A percentile compares a stretch with the other conserved stretches of the same genome.
Conservation (phyloP, 2,329 filamentous ascomycete genomes). For the Mycosphaerella arachidis region DNA sequence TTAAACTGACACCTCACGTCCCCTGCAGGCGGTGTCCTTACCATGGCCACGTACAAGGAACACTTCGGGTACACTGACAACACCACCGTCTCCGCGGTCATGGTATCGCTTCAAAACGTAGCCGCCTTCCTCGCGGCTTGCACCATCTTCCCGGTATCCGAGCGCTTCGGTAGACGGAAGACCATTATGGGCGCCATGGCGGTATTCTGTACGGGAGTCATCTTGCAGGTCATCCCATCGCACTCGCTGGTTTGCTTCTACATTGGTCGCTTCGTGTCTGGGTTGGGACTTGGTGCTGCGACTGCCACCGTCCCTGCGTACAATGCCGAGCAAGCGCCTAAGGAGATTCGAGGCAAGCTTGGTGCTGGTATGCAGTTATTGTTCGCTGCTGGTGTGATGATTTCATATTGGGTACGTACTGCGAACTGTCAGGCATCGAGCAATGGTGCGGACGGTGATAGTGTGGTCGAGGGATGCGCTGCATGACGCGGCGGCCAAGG, state of each 20-base stretch:
- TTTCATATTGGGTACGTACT: constrained; percentile 44
- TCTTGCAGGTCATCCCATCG: constrained; percentile 47
- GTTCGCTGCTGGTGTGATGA: constrained; percentile 47
- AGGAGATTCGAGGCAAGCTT: constrained; percentile 46
- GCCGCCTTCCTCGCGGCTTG: constrained; percentile 52
- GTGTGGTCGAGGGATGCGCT: no score
- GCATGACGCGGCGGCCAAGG: no score
- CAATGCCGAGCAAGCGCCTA: constrained; percentile 41
- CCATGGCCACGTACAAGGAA: constrained; percentile 25
- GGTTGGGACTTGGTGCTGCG: constrained; percentile 47
- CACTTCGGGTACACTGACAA: constrained; percentile 26
- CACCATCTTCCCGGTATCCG: constrained; percentile 46
- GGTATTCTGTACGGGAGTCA: constrained; percentile 38
- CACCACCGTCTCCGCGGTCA: constrained; percentile 36
- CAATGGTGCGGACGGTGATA: no score
- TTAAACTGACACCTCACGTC: background rate
- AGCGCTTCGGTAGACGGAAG: constrained; percentile 43
- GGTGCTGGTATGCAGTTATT: constrained; percentile 52
- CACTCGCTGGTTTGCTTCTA: constrained; percentile 45
- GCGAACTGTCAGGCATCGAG: no score
- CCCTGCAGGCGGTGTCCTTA: constrained; percentile 26
- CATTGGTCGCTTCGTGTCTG: constrained; percentile 45
- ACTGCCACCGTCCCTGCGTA: constrained; percentile 42
- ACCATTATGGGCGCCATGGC: constrained; percentile 44
- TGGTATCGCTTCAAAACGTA: constrained; percentile 49